Base-by-base conservation (phyloP, 345 rosid genomes). In the Citrus glauca region DNA sequence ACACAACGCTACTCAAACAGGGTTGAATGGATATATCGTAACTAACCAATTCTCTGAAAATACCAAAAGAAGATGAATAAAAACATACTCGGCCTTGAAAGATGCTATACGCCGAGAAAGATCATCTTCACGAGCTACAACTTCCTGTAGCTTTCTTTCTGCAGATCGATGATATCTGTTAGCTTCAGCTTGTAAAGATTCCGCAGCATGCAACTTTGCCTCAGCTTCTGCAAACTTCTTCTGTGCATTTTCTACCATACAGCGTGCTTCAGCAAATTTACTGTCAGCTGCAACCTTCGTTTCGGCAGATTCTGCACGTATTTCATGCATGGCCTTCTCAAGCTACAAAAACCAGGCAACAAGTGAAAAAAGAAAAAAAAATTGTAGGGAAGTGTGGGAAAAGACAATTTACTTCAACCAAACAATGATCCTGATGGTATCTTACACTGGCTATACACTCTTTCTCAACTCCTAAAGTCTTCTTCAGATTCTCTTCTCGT, bases 251-350 rank as follows among this genome's bases (percentile, higher is more conserved):
- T 92, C 97, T 38, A 86, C 71, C 98, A 92, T 89, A 48, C 4
- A 72, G 24, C 77, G 86, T 61, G 92, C 97, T 85, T 92, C 98
- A 77, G 90, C 86, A 80, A 90, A 76, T 85, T 82, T 90, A 77
- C 81, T 80, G 60, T 78, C 94, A 40, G 98, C 94, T 33, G 97
- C 81, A 88, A 96, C 92, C 88, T 94, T 96, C 1, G 84, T 85
- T 87, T 96, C 99, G 24, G 98, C 98, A 87, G 89, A 87, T 83
- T 96, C 98, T 64, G 93, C 89, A 80, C 98, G 98, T 85, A 96
- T 92, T 88, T 94, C 99, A 77, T 92, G 98, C 90, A 96, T 85
- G 45, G 97, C 82, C 84, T 96, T 96, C 89, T 94, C 99, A 30
- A 96, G 76, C 99, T 96, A 84, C 77, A 82, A 74, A 74, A 75